These are phyloP conservation scores for Penicillium cinerascens DNA, from an alignment of 495 filamentous ascomycete species.

Conservation along the genomic window DNA sequence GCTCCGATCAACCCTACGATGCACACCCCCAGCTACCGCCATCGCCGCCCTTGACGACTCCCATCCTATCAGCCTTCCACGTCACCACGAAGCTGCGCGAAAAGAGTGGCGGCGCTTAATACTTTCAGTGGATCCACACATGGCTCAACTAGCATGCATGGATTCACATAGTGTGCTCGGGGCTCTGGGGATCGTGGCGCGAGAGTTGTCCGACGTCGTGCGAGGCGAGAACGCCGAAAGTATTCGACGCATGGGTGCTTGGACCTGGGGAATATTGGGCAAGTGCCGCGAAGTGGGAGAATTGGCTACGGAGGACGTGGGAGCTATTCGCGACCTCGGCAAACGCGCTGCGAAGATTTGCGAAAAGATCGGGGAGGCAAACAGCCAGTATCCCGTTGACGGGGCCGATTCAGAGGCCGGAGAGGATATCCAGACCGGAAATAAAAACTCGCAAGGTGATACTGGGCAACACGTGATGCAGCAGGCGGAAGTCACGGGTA, in stretches of 20 bases:
- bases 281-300: conserved; percentile 48
- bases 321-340: conserved; percentile 45
- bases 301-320: conserved; percentile 50
- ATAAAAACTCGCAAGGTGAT: conserved; percentile 6
- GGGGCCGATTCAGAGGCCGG: conserved; percentile 27
- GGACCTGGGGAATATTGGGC: conserved; percentile 50
- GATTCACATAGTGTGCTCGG: conserved; percentile 56
- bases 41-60: conserved; percentile 50
- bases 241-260: conserved; percentile 48
- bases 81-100: conserved; percentile 36
- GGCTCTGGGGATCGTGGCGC: conserved; percentile 41
- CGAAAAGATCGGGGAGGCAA: conserved; percentile 42
- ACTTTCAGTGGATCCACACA: conserved; percentile 56
- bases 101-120: conserved; percentile 51
- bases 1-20: conserved; percentile 56
- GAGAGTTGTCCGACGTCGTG: conserved; percentile 41
- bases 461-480: not conserved
- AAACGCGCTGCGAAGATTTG: conserved; percentile 45
- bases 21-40: conserved; percentile 46
- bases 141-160: conserved; percentile 67
- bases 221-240: conserved; percentile 39
- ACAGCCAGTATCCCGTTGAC: conserved; percentile 18
- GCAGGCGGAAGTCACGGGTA: conserved; percentile 6
- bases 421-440: conserved; percentile 1
- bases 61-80: conserved; percentile 55